Evolutionary conservation across 805 yeast species (phyloP).

Genomic region (Wickerhamiella australiensis): DNA sequence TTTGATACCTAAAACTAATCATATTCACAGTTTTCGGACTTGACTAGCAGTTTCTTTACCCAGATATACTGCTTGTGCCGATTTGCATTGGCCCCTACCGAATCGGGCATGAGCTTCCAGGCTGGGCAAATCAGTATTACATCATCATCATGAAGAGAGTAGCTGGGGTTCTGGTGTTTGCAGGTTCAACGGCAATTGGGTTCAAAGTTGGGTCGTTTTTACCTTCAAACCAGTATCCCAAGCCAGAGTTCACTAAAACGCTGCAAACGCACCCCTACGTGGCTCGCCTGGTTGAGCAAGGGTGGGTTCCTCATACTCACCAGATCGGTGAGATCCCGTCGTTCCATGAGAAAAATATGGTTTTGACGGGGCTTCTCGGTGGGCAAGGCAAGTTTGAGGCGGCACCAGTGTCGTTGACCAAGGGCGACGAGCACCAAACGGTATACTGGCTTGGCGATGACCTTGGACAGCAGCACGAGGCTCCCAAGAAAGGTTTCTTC

Average conservation of each 20-base stretch:
- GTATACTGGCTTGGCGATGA: conserved; percentile 5
- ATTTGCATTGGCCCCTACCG: too few species aligned
- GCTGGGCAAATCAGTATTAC: background rate
- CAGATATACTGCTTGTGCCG: too few species aligned
- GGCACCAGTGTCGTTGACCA: background rate
- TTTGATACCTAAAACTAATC: too few species aligned
- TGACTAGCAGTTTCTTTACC: too few species aligned
- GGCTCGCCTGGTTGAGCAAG: background rate
- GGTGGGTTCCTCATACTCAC: background rate
- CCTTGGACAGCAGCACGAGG: background rate
- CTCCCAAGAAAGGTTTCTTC: too few species aligned
- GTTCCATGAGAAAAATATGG: conserved; percentile 8
- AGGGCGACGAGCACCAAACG: conserved; percentile 8
- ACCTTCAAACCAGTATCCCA: background rate
- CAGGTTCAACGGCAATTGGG: conserved; percentile 4
- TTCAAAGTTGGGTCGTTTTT: background rate
- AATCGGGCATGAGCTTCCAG: too few species aligned
- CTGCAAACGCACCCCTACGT: conserved; percentile 3
- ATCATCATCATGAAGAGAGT: background rate
- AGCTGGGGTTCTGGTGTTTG: background rate
- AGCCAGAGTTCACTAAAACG: background rate
- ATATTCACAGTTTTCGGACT: too few species aligned
- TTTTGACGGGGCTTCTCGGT: background rate
- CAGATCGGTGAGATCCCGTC: background rate
- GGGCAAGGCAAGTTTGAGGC: conserved; percentile 9